Evolutionary conservation across 257 asterid species (phyloP), one percentile per base, ranked within the genome.

Genomic region (Leptodermis oblonga): DNA sequence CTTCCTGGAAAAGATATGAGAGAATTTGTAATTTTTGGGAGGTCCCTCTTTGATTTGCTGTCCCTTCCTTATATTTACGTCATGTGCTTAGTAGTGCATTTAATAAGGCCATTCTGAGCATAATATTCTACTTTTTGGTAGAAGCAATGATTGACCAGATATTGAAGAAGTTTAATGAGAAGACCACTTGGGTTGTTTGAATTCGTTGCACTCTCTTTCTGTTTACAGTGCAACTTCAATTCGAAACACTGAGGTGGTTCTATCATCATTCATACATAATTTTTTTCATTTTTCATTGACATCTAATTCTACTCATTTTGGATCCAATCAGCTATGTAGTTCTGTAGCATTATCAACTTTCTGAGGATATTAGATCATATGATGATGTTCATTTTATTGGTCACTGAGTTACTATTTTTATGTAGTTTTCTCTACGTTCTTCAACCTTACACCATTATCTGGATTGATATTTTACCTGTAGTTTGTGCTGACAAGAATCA

Each of bases 401-500:
- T 8, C 37, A 9, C 10, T 49, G 41, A 61, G 58, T 23, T 48
- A 22, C 30, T 62, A 45, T 25, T 28, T 6, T 34, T 23, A 4
- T 2, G 31, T 53, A 20, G 20, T 43, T 13, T n/a, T 53, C n/a
- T 56, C 3, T 4, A 8, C 34, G 49, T 10, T 43, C 41, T 33
- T 43, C 17, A 22, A 42, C 34, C 54, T 18, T 26, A 58, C 54
- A 45, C 12, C 30, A 13, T 3, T 10, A n/a, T 41, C 30, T 41
- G 20, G 43, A 49, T 28, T 67, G 11, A 15, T 18, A 43, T 30
- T 22, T 20, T 74, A 61, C 70, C 33, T 87, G 87, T 95, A 91
- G 96, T 89, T 92, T 82, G 94, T 92, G 80, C 86, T 92, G 70
- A 87, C 96, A 73, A 87, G 90, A 85, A 86, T 89, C 78, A 87